phyloP scores from a whole-genome alignment of 352 stramenopile genomes.

The Globisporangium cylindrosporum region DNA sequence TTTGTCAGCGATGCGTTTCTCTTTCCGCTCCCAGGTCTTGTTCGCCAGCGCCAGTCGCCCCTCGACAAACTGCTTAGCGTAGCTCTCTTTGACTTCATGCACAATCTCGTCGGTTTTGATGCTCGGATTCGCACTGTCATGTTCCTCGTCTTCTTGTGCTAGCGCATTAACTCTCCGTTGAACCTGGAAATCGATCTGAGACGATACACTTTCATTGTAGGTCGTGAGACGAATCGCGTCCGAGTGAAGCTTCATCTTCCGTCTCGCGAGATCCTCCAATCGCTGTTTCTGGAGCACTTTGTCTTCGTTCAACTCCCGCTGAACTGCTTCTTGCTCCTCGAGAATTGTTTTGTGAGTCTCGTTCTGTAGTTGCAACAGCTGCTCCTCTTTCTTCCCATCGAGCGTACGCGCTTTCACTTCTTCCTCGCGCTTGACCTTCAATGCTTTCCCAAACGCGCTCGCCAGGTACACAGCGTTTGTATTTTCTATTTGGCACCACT shows the following conservation, averaged over 20 bases:
- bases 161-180: constrained; percentile 40
- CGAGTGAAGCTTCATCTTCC: constrained; percentile 41
- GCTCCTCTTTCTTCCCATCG: constrained; percentile 27
- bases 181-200: constrained; percentile 68
- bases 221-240: constrained; percentile 60
- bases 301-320: constrained; percentile 39
- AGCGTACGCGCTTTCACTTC: constrained; percentile 35
- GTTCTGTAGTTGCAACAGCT: constrained; percentile 39
- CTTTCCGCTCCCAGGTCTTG: constrained; percentile 76
- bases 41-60: constrained; percentile 51
- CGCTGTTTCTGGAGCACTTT: constrained; percentile 29
- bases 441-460: constrained; percentile 36
- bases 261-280: constrained; percentile 31
- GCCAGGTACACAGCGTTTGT: constrained; percentile 50
- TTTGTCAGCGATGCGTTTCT: constrained; percentile 41
- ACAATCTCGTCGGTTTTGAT: constrained; percentile 21
- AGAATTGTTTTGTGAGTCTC: constrained; percentile 41
- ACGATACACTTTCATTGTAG: constrained; percentile 64
- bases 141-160: constrained; percentile 16
- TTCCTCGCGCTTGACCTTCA: constrained; percentile 33
- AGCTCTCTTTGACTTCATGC: constrained; percentile 48
- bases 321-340: constrained; percentile 27
- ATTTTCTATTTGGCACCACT: constrained; percentile 42
- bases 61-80: constrained; percentile 50
- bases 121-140: neutral